Conservation (phyloP, 2,329 filamentous ascomycete species). For the Calonectria leucothoes region DNA sequence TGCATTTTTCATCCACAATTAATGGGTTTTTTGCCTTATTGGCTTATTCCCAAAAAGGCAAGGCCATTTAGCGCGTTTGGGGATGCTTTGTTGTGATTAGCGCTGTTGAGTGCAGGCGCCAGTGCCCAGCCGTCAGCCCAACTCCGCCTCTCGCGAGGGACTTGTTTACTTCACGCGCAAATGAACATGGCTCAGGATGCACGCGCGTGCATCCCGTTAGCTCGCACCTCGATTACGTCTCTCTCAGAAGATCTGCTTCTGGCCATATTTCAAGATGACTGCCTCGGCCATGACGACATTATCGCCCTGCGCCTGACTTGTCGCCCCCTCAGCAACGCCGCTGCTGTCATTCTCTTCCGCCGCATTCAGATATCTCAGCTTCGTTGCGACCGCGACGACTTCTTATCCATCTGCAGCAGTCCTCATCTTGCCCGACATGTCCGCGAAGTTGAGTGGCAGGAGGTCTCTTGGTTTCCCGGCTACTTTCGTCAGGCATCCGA, state of each 20-base stretch:
- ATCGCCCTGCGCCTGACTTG: not conserved
- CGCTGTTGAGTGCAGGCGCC: no score
- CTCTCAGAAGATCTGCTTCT: not conserved
- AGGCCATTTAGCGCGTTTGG: not conserved
- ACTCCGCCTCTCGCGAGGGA: no score
- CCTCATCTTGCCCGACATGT: not conserved
- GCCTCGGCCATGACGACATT: not conserved
- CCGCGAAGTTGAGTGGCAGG: constrained; percentile 8
- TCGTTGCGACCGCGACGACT: not conserved
- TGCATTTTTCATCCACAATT: no score
- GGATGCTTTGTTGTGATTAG: not conserved
- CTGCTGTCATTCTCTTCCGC: not conserved
- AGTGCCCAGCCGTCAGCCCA: no score
- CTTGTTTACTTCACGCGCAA: not conserved
- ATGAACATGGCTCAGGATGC: not conserved
- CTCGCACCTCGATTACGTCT: not conserved
- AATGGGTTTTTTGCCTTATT: no score
- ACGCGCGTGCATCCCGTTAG: no score
- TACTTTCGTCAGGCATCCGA: not conserved
- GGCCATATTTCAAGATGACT: not conserved
- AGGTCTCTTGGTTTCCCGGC: constrained; percentile 2
- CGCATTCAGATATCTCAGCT: constrained; percentile 1
- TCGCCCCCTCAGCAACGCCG: not conserved
- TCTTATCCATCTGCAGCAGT: not conserved
- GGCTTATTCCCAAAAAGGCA: no score